Evolutionary conservation across 352 stramenopile genomes (phyloP), one percentile per base, ranked within the genome.

Genomic region (Globisporangium uncinulatum): DNA sequence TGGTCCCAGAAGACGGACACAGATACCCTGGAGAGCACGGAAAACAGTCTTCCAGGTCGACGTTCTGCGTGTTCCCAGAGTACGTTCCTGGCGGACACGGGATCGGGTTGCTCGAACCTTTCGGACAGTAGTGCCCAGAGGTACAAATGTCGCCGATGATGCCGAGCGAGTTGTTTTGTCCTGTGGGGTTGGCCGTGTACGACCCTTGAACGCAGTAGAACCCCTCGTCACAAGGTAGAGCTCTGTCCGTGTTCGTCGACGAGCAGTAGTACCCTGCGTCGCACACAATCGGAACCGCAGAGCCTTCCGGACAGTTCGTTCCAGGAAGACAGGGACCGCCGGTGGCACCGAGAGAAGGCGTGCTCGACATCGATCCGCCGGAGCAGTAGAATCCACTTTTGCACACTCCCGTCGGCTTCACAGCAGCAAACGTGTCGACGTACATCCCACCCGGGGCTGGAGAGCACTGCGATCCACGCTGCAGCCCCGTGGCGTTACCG

Each of bases 181-280:
- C 82, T 0, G 79, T 91, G 8, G 83, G 83, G 2, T 71, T 86
- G 8, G 78, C 68, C 1, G 83, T 94, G 61, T 76, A 95, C 13
- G 83, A 92, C 9, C 83, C 83, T 61, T 95, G 87, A 0, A 95
- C 66, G 51, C 89, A 97, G 61, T 95, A 96, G 61, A 91, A 96
- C 0, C 91, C 91, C 36, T 76, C 59, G 5, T 76, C 62, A 37
- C 91, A 97, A 0, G 79, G 74, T 8, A 91, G 32, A 6, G 86
- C 83, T 37, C 72, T 65, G 11, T 90, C 67, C 0, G 73, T 87
- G 56, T 94, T 92, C 4, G 78, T 86, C 5, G 85, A 90, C 0
- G 75, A 73, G 47, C 87, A 96, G 53, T 94, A 95, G 4, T 72
- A 77, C 3, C 86, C 87, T 20, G 83, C 83, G 39, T 76, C 73